Evolutionary conservation across 768 basidiomycete species (phyloP).

Genomic region (Pleurotus cornucopiae): DNA sequence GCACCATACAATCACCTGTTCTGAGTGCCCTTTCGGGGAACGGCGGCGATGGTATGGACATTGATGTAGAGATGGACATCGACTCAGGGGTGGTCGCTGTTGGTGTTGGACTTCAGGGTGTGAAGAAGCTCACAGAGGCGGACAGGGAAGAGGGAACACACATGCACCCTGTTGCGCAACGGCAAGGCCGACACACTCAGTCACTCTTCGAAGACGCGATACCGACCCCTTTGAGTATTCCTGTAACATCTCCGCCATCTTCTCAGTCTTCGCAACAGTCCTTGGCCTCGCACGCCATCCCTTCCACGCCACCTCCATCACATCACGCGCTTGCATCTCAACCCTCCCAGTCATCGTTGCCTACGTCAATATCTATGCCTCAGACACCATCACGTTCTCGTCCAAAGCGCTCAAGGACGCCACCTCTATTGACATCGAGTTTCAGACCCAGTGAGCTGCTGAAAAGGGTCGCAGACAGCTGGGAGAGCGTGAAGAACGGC

Average conservation of each 20-base stretch:
- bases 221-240: background rate
- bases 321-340: background rate
- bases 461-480: conserved; percentile 17
- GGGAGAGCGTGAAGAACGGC: conserved; percentile 10
- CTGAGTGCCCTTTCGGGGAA: conserved; percentile 2
- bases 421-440: conserved; percentile 34
- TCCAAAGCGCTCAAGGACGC: background rate
- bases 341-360: background rate
- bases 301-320: background rate
- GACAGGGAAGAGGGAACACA: conserved; percentile 28
- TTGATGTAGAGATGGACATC: conserved; percentile 18
- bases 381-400: background rate
- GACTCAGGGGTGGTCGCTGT: conserved; percentile 23
- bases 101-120: conserved; percentile 6
- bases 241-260: background rate
- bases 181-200: conserved; percentile 12
- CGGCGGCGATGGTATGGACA: conserved; percentile 16
- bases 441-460: conserved; percentile 39
- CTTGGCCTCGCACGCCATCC: background rate
- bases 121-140: conserved; percentile 9
- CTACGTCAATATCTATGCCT: background rate
- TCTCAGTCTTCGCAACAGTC: background rate
- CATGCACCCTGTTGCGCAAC: conserved; percentile 53
- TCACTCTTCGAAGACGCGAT: background rate
- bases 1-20: background rate